A percentile compares a stretch with the other conserved stretches of the same genome.
phyloP scores from a whole-genome alignment of 1,284 basidiomycete species.

The Sanghuangporus weigelae region DNA sequence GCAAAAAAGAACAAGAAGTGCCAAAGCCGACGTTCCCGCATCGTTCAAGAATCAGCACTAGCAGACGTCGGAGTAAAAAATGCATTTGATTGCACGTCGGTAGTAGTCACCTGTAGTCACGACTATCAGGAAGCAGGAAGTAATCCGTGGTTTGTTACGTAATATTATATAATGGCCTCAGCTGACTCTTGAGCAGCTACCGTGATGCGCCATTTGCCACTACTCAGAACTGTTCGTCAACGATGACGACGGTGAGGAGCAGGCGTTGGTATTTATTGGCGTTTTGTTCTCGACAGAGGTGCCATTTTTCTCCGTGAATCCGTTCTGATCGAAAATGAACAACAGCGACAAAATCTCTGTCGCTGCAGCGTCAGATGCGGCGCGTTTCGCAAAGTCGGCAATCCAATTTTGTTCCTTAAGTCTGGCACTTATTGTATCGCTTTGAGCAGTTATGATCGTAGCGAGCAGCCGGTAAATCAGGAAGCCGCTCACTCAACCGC shows the following conservation, averaged over 20 bases:
- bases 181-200: too few relatives aligned
- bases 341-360: constrained; percentile 1
- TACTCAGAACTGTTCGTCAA: not conserved
- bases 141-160: not conserved
- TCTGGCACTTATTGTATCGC: not conserved
- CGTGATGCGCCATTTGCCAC: not conserved
- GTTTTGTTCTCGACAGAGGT: not conserved
- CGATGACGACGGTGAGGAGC: not conserved
- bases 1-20: too few relatives aligned
- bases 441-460: not conserved
- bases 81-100: too few relatives aligned
- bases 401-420: not conserved
- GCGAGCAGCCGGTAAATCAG: not conserved
- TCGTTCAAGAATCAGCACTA: too few relatives aligned
- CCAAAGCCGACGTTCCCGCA: too few relatives aligned
- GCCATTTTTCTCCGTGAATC: not conserved
- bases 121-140: too few relatives aligned
- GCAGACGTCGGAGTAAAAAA: too few relatives aligned
- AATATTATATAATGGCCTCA: not conserved
- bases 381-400: constrained; percentile 9
- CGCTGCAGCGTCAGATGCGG: constrained; percentile 11
- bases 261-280: not conserved
- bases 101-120: too few relatives aligned
- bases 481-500: not conserved
- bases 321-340: not conserved